Base-by-base conservation (phyloP, 495 filamentous ascomycete genomes). In the Tuber borchii region DNA sequence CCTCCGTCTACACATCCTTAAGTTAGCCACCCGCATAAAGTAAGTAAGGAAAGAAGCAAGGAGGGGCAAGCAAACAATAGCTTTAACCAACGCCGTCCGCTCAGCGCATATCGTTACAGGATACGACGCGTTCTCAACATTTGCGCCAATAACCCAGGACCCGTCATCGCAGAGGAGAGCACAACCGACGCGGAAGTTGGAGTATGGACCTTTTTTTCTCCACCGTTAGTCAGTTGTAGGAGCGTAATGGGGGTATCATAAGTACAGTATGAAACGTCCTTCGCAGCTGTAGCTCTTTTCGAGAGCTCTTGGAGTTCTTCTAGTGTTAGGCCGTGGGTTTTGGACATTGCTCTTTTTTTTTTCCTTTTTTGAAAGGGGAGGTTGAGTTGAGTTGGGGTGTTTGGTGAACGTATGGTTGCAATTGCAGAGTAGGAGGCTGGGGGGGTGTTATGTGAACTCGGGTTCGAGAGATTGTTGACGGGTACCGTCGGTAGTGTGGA, bases 71-170 rank as follows among this genome's bases (percentile, higher is more conserved):
- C 71, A 77, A 80, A 91, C 88, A 71, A 97, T 87, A n/a, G 95
- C 95, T 73, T 89, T 93, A 4, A 88, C 91, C 77, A 97, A 85
- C 3, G 95, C 92, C 17, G 93, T 91, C 46, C 94, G 86, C 87
- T 98, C 95, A n/a, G 95, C 95, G 83, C 95, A 99, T 0, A 92
- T 95, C 0, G 92, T 92, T 34, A 97, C 93, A 8, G 95, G 94
- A 82, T 97, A 98, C 39, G 90, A 87, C 1, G 92, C 95, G 84
- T 98, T 98, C 85, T 99, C 95, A 42, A 99, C 90, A 84, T 99
- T 99, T 70, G 91, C 94, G 34, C 95, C 95, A 70, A 85, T 82
- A 79, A 93, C 86, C 78, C 88, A 91, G 72, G 85, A 85, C n/a
- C 87, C 89, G 40, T 88, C 86, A 31, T 85, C 76, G 26, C 90